Conservation (phyloP, 2,329 filamentous ascomycete species). For the Akanthomyces muscarius region DNA sequence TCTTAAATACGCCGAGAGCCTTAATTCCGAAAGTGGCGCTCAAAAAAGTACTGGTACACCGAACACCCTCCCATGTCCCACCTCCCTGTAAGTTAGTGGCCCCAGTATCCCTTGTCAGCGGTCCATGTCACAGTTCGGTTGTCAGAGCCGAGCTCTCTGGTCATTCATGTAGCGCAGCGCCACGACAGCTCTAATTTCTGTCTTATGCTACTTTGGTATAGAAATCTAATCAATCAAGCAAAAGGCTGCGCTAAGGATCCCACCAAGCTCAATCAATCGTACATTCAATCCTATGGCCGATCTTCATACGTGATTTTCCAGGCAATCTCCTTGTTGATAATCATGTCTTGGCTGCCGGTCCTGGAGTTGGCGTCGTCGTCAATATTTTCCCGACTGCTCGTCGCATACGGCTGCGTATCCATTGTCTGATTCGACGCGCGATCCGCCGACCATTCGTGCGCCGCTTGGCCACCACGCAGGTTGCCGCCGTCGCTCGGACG, state of each 20-base stretch:
- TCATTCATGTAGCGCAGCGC: too few relatives aligned
- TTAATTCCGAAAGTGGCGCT: too few relatives aligned
- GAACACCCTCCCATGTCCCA: too few relatives aligned
- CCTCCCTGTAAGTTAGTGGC: too few relatives aligned
- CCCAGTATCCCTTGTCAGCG: too few relatives aligned
- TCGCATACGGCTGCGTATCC: not conserved
- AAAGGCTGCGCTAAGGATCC: not conserved
- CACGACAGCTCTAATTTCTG: not conserved
- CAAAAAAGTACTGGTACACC: too few relatives aligned
- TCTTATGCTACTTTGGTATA: not conserved
- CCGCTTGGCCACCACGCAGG: not conserved
- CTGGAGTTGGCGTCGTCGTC: constrained; percentile 16
- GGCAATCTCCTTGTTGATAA: constrained; percentile 21
- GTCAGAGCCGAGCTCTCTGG: too few relatives aligned
- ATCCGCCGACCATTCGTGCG: constrained; percentile 3
- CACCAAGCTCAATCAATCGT: not conserved
- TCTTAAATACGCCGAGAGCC: too few relatives aligned
- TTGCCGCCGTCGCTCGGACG: not conserved
- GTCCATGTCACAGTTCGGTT: not conserved
- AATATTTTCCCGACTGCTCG: constrained; percentile 5
- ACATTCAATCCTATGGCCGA: not conserved
- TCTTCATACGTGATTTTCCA: constrained; percentile 19
- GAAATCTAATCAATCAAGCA: not conserved
- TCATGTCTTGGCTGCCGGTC: constrained; percentile 21
- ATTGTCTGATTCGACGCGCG: not conserved